Evolutionary conservation across 2,329 filamentous ascomycete species (phyloP).

Genomic region (Aureobasidium lini): DNA sequence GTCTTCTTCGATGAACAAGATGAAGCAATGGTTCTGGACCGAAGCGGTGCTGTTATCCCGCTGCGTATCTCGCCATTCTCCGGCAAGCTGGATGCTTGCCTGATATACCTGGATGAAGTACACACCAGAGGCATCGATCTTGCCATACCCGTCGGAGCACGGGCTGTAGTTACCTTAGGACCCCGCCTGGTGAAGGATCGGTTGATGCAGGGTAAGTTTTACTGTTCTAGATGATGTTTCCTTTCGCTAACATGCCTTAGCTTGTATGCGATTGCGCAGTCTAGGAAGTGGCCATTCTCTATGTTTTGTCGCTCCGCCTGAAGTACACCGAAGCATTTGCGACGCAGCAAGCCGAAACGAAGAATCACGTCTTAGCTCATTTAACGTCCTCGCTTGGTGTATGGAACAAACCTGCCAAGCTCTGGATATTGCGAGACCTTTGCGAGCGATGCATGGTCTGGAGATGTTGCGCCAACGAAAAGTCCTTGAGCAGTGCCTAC

Average conservation of each 20-base stretch:
- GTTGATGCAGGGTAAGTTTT: constrained; percentile 44
- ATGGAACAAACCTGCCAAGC: constrained; percentile 52
- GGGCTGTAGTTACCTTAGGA: constrained; percentile 62
- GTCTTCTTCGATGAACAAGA: constrained; percentile 54
- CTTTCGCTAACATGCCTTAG: constrained; percentile 27
- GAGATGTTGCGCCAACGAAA: constrained; percentile 39
- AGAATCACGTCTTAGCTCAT: constrained; percentile 34
- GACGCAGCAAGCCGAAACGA: constrained; percentile 18
- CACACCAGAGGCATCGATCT: constrained; percentile 66
- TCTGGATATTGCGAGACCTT: constrained; percentile 41
- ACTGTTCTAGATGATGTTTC: too few relatives aligned
- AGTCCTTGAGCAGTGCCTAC: constrained; percentile 27
- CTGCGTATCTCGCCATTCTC: constrained; percentile 54
- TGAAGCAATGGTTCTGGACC: constrained; percentile 47
- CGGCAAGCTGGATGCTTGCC: constrained; percentile 49
- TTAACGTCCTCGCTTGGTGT: constrained; percentile 53
- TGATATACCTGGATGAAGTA: constrained; percentile 62
- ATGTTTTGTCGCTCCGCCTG: constrained; percentile 51
- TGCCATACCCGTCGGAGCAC: constrained; percentile 49
- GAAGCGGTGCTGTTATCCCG: constrained; percentile 37
- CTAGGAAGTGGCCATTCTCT: constrained; percentile 61
- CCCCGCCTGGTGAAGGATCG: constrained; percentile 59
- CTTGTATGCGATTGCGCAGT: constrained; percentile 63
- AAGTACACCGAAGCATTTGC: constrained; percentile 52
- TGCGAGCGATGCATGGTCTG: constrained; percentile 56